Evolutionary conservation across 345 rosid genomes (phyloP).

Genomic region (Anacardium occidentale): DNA sequence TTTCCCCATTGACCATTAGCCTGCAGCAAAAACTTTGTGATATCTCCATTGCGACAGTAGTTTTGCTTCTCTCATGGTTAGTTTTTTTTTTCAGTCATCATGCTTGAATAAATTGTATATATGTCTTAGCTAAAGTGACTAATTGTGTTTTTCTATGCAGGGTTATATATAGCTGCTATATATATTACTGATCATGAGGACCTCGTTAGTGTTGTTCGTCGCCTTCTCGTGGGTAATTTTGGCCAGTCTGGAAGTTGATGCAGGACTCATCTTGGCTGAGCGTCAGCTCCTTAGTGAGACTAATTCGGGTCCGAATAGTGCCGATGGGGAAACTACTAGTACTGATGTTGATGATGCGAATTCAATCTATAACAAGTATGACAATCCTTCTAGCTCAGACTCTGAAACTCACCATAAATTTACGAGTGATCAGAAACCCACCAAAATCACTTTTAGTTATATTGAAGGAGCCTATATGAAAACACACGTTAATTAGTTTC

Average conservation of each 20-base stretch:
- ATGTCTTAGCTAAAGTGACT: too few relatives aligned
- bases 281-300: not conserved
- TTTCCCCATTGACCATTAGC: not conserved
- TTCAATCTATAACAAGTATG: too few relatives aligned
- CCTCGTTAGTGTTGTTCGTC: not conserved
- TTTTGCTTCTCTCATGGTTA: not conserved
- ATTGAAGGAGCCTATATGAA: not conserved
- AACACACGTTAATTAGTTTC: not conserved
- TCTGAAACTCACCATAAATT: not conserved
- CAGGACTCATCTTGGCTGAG: not conserved
- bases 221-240: not conserved
- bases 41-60: not conserved
- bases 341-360: too few relatives aligned
- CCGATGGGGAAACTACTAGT: too few relatives aligned
- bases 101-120: too few relatives aligned
- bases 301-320: too few relatives aligned
- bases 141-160: too few relatives aligned
- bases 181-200: not conserved
- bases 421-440: not conserved
- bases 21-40: not conserved
- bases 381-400: not conserved
- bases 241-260: conserved; percentile 2
- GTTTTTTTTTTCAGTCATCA: too few relatives aligned
- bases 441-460: not conserved
- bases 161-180: not conserved